Evolutionary conservation across 257 asterid genomes (phyloP), one percentile per base, ranked within the genome.

Genomic region (Hygrophila difformis): DNA sequence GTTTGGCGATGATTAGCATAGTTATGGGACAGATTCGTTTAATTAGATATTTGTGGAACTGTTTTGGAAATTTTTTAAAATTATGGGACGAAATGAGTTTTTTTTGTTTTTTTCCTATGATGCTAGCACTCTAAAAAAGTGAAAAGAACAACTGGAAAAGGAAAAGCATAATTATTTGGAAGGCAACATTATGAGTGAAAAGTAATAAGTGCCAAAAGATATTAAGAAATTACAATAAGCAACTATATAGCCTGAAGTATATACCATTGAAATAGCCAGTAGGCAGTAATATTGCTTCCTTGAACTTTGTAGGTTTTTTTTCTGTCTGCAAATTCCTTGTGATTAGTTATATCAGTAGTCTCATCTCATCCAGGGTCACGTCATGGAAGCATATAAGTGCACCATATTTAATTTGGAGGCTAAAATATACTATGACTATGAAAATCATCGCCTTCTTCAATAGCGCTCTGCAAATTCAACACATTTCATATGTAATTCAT

Each of bases 381-480:
- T 91, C 99, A 53, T 91, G 99, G 69, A 70, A 69, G 63, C 89
- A 78, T 61, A 91, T 66, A 50, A 91, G 95, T 58, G 60, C 76
- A 12, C 99, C 95, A 14, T 86, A 96, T 69, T 80, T 86, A n/a
- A n/a, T n/a, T n/a, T 86, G 33, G 99, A 65, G 37, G 95, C 83
- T 51, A 79, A 64, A 49, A 91, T 61, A 68, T 91, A n/a, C 99
- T 9, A 85, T 24, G 75, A 82, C 99, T 49, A 91, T 91, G 74
- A n/a, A 91, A 91, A 71, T 91, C 99, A 51, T 93, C 78, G 51
- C 96, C 99, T 70, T 86, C 99, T 49, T 82, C 85, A 59, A 91
- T 91, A 47, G 99, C 96, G 72, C 84, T 78, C 99, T 91, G 89
- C 74, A 28, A 51, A 26, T 59, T 38, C 60, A 56, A 9, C n/a